phyloP scores from a whole-genome alignment of 306 rosid species.

The Casuarina glauca region DNA sequence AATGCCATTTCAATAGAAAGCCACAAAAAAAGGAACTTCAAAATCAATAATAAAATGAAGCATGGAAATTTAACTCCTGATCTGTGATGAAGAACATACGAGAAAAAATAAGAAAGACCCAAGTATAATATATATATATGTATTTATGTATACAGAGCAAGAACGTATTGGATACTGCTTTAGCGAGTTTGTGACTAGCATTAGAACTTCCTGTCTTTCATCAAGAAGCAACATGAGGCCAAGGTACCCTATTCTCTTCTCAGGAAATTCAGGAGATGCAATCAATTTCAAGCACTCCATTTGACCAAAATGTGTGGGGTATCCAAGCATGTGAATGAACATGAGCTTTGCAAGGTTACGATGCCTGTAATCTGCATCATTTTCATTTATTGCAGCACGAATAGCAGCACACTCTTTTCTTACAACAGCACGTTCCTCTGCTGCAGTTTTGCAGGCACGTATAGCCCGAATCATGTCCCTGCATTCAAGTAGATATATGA shows the following conservation, averaged over 20 bases:
- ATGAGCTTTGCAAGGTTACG: slow-evolving; percentile 97
- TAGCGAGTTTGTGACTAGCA: slow-evolving; percentile 96
- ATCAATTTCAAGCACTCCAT: slow-evolving; percentile 98
- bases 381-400: slow-evolving; percentile 88
- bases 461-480: slow-evolving; percentile 99
- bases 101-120: slow-evolving; percentile 23
- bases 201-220: slow-evolving; percentile 99
- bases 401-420: slow-evolving; percentile 99
- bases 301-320: slow-evolving; percentile 99
- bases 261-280: slow-evolving; percentile 95
- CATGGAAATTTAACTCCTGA: not conserved
- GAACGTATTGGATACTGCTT: slow-evolving; percentile 85
- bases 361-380: slow-evolving; percentile 82
- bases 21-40: slow-evolving; percentile 11
- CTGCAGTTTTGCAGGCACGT: slow-evolving; percentile 98
- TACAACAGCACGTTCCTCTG: slow-evolving; percentile 96
- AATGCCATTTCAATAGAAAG: slow-evolving; percentile 19
- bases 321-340: slow-evolving; percentile 99
- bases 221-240: slow-evolving; percentile 99
- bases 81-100: not conserved
- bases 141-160: not conserved
- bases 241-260: slow-evolving; percentile 98
- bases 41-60: not conserved
- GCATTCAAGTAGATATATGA: slow-evolving; percentile 30
- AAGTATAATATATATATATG: not conserved